Evolutionary conservation across 2,329 filamentous ascomycete genomes (phyloP), one percentile per base, ranked within the genome.

Genomic region (Teratosphaeria pseudoeucalypti): DNA sequence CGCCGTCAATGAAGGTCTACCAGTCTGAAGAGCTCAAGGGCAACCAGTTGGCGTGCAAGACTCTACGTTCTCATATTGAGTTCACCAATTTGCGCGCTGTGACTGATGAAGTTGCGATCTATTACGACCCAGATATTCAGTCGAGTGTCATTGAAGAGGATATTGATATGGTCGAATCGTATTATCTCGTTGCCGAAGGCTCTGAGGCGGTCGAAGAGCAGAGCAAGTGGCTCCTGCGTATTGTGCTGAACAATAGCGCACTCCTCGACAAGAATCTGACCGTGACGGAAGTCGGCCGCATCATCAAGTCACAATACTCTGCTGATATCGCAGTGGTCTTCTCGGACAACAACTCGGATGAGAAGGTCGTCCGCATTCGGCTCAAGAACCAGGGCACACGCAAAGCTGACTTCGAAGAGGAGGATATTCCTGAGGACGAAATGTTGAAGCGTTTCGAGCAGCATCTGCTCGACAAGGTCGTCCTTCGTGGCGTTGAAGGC

Each of bases 281-380:
- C 37, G 92, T 99, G 60, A 88, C 94, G 62, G 91, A 99, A 68
- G 92, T 99, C 62, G 92, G 92, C 34, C 79, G 82, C 62, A 88
- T 86, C 70, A 94, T 99, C 77, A 96, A 95, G 78, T 85, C 92
- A 65, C 87, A 91, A 57, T 99, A 95, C 71, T 82, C 85, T 23
- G 85, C 82, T 63, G 91, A 96, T 74, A 79, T 97, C 67, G 90
- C 90, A 14, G 86, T 99, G 65, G 92, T 99, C 62, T 96, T 95
- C 80, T 96, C 91, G 75, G 94, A 99, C 75, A 94, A 96, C 79
- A 99, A 99, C 74, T 92, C 92, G 10, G 92, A 96, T 65, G 86
- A 95, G 72, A 91, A 95, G 73, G 88, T 97, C 54, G 90, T 99
- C 67, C 94, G 94, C 73, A 88, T 96, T 65, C 89, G 94, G 64